A percentile compares a stretch with the other conserved stretches of the same genome.
phyloP scores from a whole-genome alignment of 2,329 filamentous ascomycete species.

The Emericellopsis cladophorae region DNA sequence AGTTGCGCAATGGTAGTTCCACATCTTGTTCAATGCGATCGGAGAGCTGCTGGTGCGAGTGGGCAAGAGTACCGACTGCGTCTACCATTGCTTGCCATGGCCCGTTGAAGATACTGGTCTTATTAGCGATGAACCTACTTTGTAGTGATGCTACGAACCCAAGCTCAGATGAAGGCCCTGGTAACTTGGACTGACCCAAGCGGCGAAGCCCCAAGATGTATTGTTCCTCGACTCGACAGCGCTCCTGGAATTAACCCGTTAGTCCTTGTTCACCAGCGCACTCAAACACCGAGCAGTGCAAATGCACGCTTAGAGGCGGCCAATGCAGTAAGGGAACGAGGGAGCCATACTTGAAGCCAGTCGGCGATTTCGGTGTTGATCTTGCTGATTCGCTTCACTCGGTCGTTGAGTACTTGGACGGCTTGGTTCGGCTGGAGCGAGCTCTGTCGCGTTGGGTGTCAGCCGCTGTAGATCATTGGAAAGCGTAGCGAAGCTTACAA shows the following conservation, averaged over 20 bases:
- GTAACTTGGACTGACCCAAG: conserved; percentile 60
- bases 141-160: conserved; percentile 48
- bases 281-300: too few relatives aligned
- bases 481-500: conserved; percentile 48
- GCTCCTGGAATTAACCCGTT: conserved; percentile 51
- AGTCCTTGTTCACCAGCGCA: neutral
- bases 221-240: conserved; percentile 78
- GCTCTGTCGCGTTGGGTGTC: conserved; percentile 38
- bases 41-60: conserved; percentile 71
- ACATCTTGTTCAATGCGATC: conserved; percentile 79
- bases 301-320: too few relatives aligned
- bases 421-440: conserved; percentile 73
- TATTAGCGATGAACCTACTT: neutral
- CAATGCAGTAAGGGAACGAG: neutral
- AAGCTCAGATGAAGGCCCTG: conserved; percentile 67
- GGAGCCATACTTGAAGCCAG: conserved; percentile 71
- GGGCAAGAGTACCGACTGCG: conserved; percentile 68
- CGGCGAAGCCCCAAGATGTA: conserved; percentile 76
- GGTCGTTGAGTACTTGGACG: conserved; percentile 69
- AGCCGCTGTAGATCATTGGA: neutral
- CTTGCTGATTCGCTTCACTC: conserved; percentile 74
- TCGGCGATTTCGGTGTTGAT: conserved; percentile 88
- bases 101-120: conserved; percentile 65
- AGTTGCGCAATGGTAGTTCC: conserved; percentile 70
- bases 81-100: conserved; percentile 83